phyloP scores from a whole-genome alignment of 1,284 basidiomycete species.

The Erythrobasidium hasegawianum region DNA sequence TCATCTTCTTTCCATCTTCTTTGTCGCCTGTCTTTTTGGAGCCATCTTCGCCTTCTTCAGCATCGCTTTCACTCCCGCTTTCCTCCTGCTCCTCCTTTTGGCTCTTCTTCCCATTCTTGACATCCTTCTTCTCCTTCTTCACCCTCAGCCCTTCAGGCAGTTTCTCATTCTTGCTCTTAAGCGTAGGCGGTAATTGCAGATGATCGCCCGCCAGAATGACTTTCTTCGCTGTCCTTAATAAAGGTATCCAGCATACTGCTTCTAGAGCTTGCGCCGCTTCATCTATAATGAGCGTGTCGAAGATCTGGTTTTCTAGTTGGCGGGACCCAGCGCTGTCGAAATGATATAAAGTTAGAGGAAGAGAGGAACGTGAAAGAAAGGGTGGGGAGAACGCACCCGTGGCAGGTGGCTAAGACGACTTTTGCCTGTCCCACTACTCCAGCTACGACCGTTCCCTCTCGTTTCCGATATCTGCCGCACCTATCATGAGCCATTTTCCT shows the following conservation, averaged over 20 bases:
- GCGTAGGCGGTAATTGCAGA: slow-evolving; percentile 74
- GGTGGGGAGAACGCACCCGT: slow-evolving; percentile 54
- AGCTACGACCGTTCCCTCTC: slow-evolving; percentile 76
- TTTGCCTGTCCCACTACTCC: slow-evolving; percentile 74
- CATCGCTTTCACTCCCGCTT: slow-evolving; percentile 10
- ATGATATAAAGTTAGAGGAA: neutral
- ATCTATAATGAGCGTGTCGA: slow-evolving; percentile 91
- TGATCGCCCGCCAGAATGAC: slow-evolving; percentile 63
- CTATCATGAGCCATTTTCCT: neutral
- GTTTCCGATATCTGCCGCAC: slow-evolving; percentile 66
- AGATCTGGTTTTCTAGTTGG: slow-evolving; percentile 68
- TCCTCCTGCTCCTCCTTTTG: slow-evolving; percentile 25
- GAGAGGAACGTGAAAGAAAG: neutral
- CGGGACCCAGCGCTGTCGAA: slow-evolving; percentile 61
- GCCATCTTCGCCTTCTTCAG: slow-evolving; percentile 27
- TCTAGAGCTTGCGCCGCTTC: slow-evolving; percentile 97
- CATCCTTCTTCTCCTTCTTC: slow-evolving; percentile 39
- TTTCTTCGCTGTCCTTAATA: slow-evolving; percentile 75
- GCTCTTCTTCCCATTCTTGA: too few relatives aligned
- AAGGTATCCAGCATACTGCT: slow-evolving; percentile 93
- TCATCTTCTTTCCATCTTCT: neutral
- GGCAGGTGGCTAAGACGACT: slow-evolving; percentile 87
- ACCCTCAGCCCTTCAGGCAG: slow-evolving; percentile 1
- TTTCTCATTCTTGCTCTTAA: slow-evolving; percentile 57
- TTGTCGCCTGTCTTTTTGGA: too few relatives aligned